phyloP scores from a whole-genome alignment of 1,139 yeast genomes.

The Suhomyces bolitotheri region DNA sequence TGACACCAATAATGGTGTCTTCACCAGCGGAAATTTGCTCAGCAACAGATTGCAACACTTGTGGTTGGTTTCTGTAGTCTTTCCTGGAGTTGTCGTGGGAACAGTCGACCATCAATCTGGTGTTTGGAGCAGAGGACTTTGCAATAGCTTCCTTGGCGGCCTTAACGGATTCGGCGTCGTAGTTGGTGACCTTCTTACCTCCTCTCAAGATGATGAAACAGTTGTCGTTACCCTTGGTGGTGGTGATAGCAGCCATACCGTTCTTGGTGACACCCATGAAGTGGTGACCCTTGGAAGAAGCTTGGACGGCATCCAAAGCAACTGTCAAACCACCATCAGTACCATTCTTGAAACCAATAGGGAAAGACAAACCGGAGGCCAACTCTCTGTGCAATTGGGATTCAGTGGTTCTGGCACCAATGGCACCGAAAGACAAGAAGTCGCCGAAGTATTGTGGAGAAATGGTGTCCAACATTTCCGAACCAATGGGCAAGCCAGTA shows the following conservation, averaged over 20 bases:
- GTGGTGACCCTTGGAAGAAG: conserved; percentile 91
- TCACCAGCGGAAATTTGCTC: conserved; percentile 84
- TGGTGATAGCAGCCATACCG: conserved; percentile 93
- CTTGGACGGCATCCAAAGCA: conserved; percentile 90
- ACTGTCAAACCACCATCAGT: conserved; percentile 94
- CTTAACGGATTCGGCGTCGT: conserved; percentile 74
- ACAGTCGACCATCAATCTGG: conserved; percentile 94
- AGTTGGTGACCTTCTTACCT: conserved; percentile 91
- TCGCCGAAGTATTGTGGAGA: conserved; percentile 97
- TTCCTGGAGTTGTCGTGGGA: conserved; percentile 96
- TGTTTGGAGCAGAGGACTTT: conserved; percentile 55
- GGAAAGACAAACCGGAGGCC: conserved; percentile 96
- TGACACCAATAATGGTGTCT: conserved; percentile 78
- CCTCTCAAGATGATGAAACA: conserved; percentile 93
- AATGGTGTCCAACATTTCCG: conserved; percentile 97
- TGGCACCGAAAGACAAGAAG: conserved; percentile 90
- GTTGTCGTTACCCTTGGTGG: conserved; percentile 91
- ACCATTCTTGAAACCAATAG: conserved; percentile 97
- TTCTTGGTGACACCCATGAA: conserved; percentile 97
- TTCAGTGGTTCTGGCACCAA: conserved; percentile 98
- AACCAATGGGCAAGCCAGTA: conserved; percentile 81
- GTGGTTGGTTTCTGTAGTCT: conserved; percentile 93
- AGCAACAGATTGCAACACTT: conserved; percentile 75
- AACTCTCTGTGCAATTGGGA: conserved; percentile 96
- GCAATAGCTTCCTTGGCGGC: conserved; percentile 65